Evolutionary conservation across 805 yeast species (phyloP).

Genomic region (Kodamaea neixiangensis): DNA sequence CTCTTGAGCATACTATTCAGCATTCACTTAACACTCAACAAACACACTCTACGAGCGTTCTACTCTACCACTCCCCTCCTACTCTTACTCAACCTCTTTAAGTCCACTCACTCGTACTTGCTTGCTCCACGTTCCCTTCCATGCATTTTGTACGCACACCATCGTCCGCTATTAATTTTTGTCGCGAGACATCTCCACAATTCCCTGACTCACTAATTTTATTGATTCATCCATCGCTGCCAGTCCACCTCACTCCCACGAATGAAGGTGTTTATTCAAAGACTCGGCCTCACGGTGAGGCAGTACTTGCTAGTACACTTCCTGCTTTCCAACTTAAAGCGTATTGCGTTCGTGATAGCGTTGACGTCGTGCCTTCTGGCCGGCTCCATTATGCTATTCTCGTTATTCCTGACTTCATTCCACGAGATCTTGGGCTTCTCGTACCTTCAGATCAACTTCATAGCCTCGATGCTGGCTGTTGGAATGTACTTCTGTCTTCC

Average conservation of each 20-base stretch:
- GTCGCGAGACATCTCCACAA: neutral
- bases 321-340: constrained; percentile 44
- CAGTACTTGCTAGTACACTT: constrained; percentile 42
- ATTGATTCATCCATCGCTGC: neutral
- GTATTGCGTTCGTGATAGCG: constrained; percentile 56
- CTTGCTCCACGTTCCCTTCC: neutral
- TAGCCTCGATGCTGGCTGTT: constrained; percentile 70
- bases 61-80: neutral
- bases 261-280: constrained; percentile 13
- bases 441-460: constrained; percentile 65
- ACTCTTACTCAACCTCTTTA: neutral
- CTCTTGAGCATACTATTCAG: too few relatives aligned
- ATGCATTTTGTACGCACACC: neutral
- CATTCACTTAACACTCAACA: too few relatives aligned
- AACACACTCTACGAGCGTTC: too few relatives aligned
- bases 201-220: neutral
- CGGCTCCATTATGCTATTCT: constrained; percentile 81
- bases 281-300: constrained; percentile 41
- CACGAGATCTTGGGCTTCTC: constrained; percentile 57
- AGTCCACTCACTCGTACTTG: neutral
- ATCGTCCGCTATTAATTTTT: neutral
- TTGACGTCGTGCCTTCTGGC: constrained; percentile 68
- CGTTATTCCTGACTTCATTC: constrained; percentile 75
- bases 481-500: constrained; percentile 90
- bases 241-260: neutral